Conservation (phyloP, 441 rosid species). For the Pelargonium fulgidum region DNA sequence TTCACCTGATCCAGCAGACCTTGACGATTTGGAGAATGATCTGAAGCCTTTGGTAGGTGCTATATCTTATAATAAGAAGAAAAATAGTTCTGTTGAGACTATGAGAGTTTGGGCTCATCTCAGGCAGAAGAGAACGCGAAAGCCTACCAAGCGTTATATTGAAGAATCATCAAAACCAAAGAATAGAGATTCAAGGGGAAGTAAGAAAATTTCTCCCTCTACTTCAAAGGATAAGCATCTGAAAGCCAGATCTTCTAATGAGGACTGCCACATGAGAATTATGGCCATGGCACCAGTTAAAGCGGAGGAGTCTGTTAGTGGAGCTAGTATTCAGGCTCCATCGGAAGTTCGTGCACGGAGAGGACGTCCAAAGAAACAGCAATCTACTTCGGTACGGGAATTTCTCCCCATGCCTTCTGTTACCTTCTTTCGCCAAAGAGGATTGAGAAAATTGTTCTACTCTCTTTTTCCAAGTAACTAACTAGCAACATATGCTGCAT, state of each 20-base stretch:
- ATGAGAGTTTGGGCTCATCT: slow-evolving; percentile 17
- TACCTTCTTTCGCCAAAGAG: background rate
- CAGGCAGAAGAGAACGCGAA: slow-evolving; percentile 37
- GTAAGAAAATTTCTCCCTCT: slow-evolving; percentile 20
- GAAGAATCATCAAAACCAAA: slow-evolving; percentile 44
- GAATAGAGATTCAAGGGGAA: slow-evolving; percentile 18
- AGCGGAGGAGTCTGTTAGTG: slow-evolving; percentile 23
- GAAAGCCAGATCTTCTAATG: slow-evolving; percentile 27
- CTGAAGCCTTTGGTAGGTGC: slow-evolving; percentile 38
- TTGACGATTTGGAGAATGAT: slow-evolving; percentile 41
- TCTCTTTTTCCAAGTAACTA: background rate
- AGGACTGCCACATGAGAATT: slow-evolving; percentile 14
- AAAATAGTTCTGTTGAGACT: slow-evolving; percentile 28
- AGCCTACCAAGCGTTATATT: slow-evolving; percentile 44
- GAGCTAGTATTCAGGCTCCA: slow-evolving; percentile 24
- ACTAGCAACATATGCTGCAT: no score
- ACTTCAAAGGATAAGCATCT: slow-evolving; percentile 27
- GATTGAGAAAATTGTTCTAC: background rate
- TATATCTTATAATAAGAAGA: slow-evolving; percentile 35
- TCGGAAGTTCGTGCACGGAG: slow-evolving; percentile 33
- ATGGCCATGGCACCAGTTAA: slow-evolving; percentile 7
- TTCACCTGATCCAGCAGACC: slow-evolving; percentile 23
- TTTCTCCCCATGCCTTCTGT: slow-evolving; percentile 6
- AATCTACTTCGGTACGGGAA: slow-evolving; percentile 32
- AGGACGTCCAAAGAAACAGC: slow-evolving; percentile 36